A percentile compares a stretch with the other conserved stretches of the same genome.
Conservation (phyloP, 495 filamentous ascomycete species). For the Aspergillus conjunctus region DNA sequence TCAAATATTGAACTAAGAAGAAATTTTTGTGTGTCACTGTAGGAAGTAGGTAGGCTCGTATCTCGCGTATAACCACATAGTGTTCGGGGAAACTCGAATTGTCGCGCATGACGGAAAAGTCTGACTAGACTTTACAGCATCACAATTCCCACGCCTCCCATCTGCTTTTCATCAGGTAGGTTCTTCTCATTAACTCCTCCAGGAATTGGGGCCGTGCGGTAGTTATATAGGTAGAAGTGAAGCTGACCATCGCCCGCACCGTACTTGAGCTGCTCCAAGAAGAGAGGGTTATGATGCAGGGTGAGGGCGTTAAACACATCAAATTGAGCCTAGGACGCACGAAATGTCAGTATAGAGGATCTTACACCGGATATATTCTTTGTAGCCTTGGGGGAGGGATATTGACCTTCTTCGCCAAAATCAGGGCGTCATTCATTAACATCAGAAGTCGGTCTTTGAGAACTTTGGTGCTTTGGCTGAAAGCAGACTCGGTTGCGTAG, state of each 20-base stretch:
- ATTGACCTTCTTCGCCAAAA: conserved; percentile 76
- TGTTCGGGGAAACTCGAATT: conserved; percentile 4
- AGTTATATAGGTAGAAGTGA: conserved; percentile 97
- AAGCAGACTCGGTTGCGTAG: conserved; percentile 85
- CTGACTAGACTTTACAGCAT: conserved; percentile 59
- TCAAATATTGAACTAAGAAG: no score
- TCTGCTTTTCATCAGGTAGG: conserved; percentile 66
- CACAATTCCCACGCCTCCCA: conserved; percentile 88
- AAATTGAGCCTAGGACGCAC: conserved; percentile 61
- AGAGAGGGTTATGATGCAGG: conserved; percentile 87
- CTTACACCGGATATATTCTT: no score
- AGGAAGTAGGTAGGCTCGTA: no score
- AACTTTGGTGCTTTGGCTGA: conserved; percentile 57
- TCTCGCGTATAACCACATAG: background rate
- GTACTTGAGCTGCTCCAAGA: conserved; percentile 90
- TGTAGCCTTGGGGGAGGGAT: background rate
- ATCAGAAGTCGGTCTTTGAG: conserved; percentile 72
- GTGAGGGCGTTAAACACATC: conserved; percentile 98
- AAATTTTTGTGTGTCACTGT: no score
- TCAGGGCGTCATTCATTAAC: conserved; percentile 81
- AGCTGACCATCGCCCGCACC: conserved; percentile 90
- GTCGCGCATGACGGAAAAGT: background rate
- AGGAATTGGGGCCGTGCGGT: conserved; percentile 74
- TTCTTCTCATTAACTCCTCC: conserved; percentile 84
- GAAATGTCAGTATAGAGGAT: conserved; percentile 5